These are phyloP conservation scores for Pulveroboletus sp. DNA, from an alignment of 1,284 basidiomycete species.

Conservation along the genomic window DNA sequence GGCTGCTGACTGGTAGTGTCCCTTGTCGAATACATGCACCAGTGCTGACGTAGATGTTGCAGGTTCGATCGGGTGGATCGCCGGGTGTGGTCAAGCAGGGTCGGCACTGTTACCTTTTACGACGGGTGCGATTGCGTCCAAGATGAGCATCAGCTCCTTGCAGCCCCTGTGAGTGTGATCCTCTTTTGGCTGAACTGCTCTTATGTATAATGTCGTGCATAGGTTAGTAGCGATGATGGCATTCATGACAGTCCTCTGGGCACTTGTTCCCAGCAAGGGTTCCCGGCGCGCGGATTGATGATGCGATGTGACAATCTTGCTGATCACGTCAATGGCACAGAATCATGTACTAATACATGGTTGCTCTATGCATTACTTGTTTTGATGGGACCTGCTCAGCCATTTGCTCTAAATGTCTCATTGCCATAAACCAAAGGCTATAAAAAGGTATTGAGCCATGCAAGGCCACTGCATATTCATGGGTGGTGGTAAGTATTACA, in stretches of 20 bases:
- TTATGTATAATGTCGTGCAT: too few relatives aligned
- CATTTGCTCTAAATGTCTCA: too few relatives aligned
- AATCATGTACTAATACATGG: background rate
- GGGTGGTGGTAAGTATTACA: too few relatives aligned
- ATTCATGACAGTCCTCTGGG: constrained; percentile 46
- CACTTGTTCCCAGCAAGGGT: constrained; percentile 39
- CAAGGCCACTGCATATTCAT: too few relatives aligned
- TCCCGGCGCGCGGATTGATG: constrained; percentile 22
- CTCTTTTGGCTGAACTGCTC: too few relatives aligned
- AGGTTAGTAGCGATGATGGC: constrained; percentile 50
- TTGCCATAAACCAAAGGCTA: too few relatives aligned
- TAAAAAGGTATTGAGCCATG: too few relatives aligned
- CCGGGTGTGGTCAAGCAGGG: constrained; percentile 53
- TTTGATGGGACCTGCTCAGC: too few relatives aligned
- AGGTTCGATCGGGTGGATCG: constrained; percentile 55
- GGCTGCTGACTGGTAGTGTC: constrained; percentile 48
- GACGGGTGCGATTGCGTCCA: constrained; percentile 53
- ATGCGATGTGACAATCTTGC: background rate
- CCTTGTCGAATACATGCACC: background rate
- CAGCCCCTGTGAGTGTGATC: constrained; percentile 53
- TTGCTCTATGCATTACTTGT: too few relatives aligned
- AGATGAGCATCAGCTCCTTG: constrained; percentile 49
- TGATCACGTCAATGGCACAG: background rate
- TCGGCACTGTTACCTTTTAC: constrained; percentile 57
- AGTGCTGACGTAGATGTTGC: background rate